Evolutionary conservation across 192 early-diverging fungal genomes (phyloP).

Genomic region (Coemansia sp.): DNA sequence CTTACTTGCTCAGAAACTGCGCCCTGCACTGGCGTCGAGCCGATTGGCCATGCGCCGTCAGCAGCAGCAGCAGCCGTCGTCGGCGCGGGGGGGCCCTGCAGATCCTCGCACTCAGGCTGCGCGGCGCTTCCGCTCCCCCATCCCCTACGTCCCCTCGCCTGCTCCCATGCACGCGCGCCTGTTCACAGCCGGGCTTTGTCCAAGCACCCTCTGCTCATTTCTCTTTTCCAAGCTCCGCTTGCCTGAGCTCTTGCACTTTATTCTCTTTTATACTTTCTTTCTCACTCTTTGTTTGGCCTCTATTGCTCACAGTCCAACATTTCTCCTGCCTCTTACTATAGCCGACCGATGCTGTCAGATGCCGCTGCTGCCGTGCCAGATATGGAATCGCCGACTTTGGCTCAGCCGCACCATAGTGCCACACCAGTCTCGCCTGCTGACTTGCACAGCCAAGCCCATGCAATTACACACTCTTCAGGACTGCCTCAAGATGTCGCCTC

Average conservation of each 20-base stretch:
- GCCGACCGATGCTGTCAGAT: slow-evolving; percentile 13
- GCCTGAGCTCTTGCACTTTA: slow-evolving; percentile 3
- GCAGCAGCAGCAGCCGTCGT: not conserved
- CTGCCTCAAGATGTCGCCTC: not conserved
- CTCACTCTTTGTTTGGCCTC: not conserved
- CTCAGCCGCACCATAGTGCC: not conserved
- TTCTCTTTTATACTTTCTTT: not conserved
- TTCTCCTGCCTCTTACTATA: not conserved
- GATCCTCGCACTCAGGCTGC: slow-evolving; percentile 5
- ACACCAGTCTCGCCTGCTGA: not conserved
- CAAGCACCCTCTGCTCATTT: not conserved
- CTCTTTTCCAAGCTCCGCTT: slow-evolving; percentile 8
- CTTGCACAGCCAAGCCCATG: not conserved
- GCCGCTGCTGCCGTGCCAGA: not conserved
- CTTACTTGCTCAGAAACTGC: not conserved
- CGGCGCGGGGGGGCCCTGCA: slow-evolving; percentile 8
- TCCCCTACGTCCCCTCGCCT: not conserved
- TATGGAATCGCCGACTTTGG: not conserved
- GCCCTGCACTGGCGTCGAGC: not conserved
- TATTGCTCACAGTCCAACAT: not conserved
- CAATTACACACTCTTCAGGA: not conserved
- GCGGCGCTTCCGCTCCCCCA: slow-evolving; percentile 5
- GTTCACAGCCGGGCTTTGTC: slow-evolving; percentile 13
- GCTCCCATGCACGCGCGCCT: slow-evolving; percentile 9
- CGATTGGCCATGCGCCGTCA: slow-evolving; percentile 17